A percentile compares a stretch with the other conserved stretches of the same genome.
Conservation (phyloP, 768 basidiomycete genomes). For the Lentinus tigrinus region DNA sequence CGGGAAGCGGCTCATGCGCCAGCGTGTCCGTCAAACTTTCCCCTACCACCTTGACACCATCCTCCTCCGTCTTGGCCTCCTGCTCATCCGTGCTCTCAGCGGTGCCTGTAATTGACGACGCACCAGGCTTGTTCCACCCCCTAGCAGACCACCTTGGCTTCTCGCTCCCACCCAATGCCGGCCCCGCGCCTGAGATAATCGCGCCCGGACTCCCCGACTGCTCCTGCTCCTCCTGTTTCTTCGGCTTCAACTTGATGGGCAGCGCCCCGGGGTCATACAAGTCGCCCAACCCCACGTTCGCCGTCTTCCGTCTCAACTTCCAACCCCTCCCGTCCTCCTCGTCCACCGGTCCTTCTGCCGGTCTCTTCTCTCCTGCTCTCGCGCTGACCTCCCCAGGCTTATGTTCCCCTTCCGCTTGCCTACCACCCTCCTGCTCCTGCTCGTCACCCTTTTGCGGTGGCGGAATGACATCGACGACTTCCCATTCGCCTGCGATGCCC, state of each 20-base stretch:
- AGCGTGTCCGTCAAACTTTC: not conserved
- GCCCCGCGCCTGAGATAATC: not conserved
- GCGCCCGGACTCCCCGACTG: not conserved
- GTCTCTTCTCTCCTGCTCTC: slow-evolving; percentile 26
- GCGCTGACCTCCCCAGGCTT: not conserved
- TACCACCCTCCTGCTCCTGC: slow-evolving; percentile 8
- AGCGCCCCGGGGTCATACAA: slow-evolving; percentile 80
- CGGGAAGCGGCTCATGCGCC: not conserved
- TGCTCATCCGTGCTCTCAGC: not conserved
- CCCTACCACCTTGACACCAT: not conserved
- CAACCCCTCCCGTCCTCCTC: slow-evolving; percentile 55
- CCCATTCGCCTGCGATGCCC: slow-evolving; percentile 79
- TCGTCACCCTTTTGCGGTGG: slow-evolving; percentile 21
- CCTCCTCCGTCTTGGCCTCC: not conserved
- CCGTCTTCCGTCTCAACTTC: slow-evolving; percentile 67
- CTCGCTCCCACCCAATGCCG: slow-evolving; percentile 3
- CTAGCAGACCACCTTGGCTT: slow-evolving; percentile 27
- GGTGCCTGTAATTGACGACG: not conserved
- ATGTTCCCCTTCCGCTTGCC: slow-evolving; percentile 14
- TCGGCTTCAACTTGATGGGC: slow-evolving; percentile 58
- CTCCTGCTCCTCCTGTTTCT: slow-evolving; percentile 40
- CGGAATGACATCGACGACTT: slow-evolving; percentile 48
- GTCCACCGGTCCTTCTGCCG: slow-evolving; percentile 34
- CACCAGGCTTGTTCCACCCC: slow-evolving; percentile 29
- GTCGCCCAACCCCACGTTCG: slow-evolving; percentile 64